Evolutionary conservation across 176 grass and related monocot genomes (phyloP).

Genomic region (Aegilops umbellulata): DNA sequence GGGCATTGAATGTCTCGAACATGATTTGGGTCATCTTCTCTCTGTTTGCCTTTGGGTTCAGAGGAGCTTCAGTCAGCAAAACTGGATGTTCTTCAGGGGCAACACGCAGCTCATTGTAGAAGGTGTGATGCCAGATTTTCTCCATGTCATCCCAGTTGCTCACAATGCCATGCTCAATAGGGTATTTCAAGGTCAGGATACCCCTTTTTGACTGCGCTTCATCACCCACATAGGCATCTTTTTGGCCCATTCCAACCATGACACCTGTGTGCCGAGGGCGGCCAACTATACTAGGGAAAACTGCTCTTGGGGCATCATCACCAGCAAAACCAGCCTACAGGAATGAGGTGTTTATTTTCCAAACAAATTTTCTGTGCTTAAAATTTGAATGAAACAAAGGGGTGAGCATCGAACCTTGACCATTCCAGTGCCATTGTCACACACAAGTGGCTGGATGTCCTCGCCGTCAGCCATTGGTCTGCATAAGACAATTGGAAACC

Average conservation of each 20-base stretch:
- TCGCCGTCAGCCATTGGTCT: slow-evolving; percentile 44
- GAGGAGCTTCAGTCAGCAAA: slow-evolving; percentile 42
- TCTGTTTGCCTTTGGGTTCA: slow-evolving; percentile 46
- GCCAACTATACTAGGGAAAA: slow-evolving; percentile 43
- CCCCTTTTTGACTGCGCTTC: slow-evolving; percentile 42
- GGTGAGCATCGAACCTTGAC: slow-evolving; percentile 35
- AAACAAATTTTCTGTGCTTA: not conserved
- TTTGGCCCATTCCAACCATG: slow-evolving; percentile 45
- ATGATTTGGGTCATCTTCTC: slow-evolving; percentile 53
- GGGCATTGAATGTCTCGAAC: slow-evolving; percentile 52
- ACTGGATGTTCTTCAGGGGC: slow-evolving; percentile 42
- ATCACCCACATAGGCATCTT: slow-evolving; percentile 41
- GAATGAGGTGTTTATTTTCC: not conserved
- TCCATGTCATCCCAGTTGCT: slow-evolving; percentile 52
- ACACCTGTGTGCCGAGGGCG: slow-evolving; percentile 42
- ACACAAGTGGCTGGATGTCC: slow-evolving; percentile 46
- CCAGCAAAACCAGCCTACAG: slow-evolving; percentile 43
- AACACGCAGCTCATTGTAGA: slow-evolving; percentile 50
- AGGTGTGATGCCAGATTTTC: slow-evolving; percentile 51
- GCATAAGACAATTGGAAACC: not conserved
- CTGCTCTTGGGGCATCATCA: slow-evolving; percentile 44
- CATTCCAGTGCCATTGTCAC: slow-evolving; percentile 51
- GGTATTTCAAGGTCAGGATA: slow-evolving; percentile 40
- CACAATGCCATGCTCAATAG: slow-evolving; percentile 44
- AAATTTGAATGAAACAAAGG: not conserved